Evolutionary conservation across 495 filamentous ascomycete genomes (phyloP).

Genomic region (Tuber indicum): DNA sequence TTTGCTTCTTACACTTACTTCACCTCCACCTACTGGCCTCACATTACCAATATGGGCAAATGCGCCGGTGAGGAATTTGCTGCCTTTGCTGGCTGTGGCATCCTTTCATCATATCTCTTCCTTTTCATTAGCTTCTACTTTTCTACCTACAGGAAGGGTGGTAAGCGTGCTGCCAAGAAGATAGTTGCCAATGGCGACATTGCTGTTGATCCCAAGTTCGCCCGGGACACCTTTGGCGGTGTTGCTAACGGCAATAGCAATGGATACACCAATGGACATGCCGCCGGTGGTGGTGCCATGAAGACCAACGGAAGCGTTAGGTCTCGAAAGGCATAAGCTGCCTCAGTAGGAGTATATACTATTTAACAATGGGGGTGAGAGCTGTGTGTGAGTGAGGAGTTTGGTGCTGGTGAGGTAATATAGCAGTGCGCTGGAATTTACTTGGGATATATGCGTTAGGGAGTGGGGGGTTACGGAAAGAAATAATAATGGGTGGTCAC

Average conservation of each 20-base stretch:
- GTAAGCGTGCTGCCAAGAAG: constrained; percentile 57
- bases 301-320: constrained; percentile 51
- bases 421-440: constrained; percentile 30
- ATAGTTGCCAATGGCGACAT: constrained; percentile 48
- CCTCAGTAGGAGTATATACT: background rate
- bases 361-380: constrained; percentile 7
- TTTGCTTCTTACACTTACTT: constrained; percentile 95
- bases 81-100: constrained; percentile 84
- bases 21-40: constrained; percentile 82
- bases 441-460: constrained; percentile 28
- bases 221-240: constrained; percentile 40
- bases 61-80: constrained; percentile 98
- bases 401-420: constrained; percentile 33
- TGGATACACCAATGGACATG: constrained; percentile 6
- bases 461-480: constrained; percentile 21
- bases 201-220: constrained; percentile 42
- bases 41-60: constrained; percentile 70
- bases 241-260: constrained; percentile 41
- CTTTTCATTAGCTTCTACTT: constrained; percentile 99
- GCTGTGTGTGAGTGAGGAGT: constrained; percentile 25
- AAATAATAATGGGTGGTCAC: constrained; percentile 37
- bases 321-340: constrained; percentile 55
- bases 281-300: constrained; percentile 46
- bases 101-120: constrained; percentile 86
- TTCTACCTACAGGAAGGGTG: constrained; percentile 87